Evolutionary conservation across 1,284 basidiomycete species (phyloP).

Genomic region (Psilocybe mexicana): DNA sequence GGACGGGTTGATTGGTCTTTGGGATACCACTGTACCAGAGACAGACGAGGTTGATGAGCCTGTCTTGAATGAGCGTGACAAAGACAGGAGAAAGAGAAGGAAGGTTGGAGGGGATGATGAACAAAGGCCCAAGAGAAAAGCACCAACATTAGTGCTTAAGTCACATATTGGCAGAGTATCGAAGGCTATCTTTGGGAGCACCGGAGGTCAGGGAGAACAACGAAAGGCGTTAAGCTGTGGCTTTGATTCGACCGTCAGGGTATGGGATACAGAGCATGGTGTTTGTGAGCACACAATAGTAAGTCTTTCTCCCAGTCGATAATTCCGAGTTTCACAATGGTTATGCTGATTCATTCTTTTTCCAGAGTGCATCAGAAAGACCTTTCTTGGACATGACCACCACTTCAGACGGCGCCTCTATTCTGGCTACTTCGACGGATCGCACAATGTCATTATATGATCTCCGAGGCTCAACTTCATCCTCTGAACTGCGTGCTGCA

Average conservation of each 20-base stretch:
- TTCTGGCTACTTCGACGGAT: slow-evolving; percentile 67
- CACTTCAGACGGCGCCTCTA: slow-evolving; percentile 40
- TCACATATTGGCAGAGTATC: slow-evolving; percentile 77
- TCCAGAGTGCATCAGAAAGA: slow-evolving; percentile 65
- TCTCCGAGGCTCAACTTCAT: slow-evolving; percentile 41
- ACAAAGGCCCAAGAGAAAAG: slow-evolving; percentile 50
- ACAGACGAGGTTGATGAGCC: slow-evolving; percentile 58
- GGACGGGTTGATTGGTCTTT: slow-evolving; percentile 81
- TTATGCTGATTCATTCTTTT: background rate
- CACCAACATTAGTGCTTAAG: slow-evolving; percentile 66
- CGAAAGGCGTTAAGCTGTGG: slow-evolving; percentile 66
- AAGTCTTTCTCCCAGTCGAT: slow-evolving; percentile 32
- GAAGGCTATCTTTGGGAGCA: slow-evolving; percentile 50
- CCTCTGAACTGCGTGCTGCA: slow-evolving; percentile 30
- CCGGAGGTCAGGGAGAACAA: slow-evolving; percentile 24
- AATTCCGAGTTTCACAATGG: background rate
- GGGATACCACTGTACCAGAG: slow-evolving; percentile 63
- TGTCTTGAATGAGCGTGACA: slow-evolving; percentile 36
- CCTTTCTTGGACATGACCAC: slow-evolving; percentile 66
- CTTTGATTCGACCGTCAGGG: slow-evolving; percentile 74
- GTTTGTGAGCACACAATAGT: slow-evolving; percentile 70
- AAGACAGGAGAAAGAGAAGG: slow-evolving; percentile 56
- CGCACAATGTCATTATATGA: slow-evolving; percentile 70
- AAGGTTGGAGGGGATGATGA: slow-evolving; percentile 28
- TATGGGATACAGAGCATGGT: slow-evolving; percentile 73